Base-by-base conservation (phyloP, 116 monocot species). In the Zostera marina region DNA sequence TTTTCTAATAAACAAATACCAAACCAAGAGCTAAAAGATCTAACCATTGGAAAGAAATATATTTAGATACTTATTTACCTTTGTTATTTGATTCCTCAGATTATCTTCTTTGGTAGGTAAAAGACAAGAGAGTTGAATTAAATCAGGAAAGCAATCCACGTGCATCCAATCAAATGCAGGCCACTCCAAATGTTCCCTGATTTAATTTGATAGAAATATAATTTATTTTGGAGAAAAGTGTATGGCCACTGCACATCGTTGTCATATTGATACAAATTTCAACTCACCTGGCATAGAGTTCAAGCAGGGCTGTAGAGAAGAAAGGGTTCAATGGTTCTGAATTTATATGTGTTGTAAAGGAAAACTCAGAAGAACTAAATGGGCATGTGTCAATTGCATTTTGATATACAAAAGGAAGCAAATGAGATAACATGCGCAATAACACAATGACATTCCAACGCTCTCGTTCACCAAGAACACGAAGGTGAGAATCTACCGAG, bases 91-190 rank as follows among this genome's bases (percentile, higher is more conserved):
- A 24, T 66, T 83, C 73, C 87, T 80, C 62, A 98, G 53, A 72
- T 81, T 81, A 64, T 98, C 98, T 79, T 98, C 91, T 68, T 91
- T 90, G 9, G 70, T 67, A 22, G 98, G 79, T 42, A 98, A 75
- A 49, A 98, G 68, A 66, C 85, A 83, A 26, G 87, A 64, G 67
- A 98, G 81, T 65, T 87, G 85, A 66, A 98, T 87, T 41, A 98
- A 78, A 64, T 98, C 83, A 57, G 82, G 91, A 51, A 98, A 74
- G 62, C 90, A 98, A 32, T 98, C 91, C 65, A 61, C 52, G 40
- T 90, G 86, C 70, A 98, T 72, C 91, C 98, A 98, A 62, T 91
- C 91, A 81, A 98, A 91, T 51, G 70, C 70, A 68, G 83, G 67
- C 98, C 98, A 98, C 46, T 86, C 80, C 52, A 79, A 68, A 73